A percentile compares a stretch with the other conserved stretches of the same genome.
phyloP scores from a whole-genome alignment of 495 filamentous ascomycete genomes.

The Aeminium ludgeri region DNA sequence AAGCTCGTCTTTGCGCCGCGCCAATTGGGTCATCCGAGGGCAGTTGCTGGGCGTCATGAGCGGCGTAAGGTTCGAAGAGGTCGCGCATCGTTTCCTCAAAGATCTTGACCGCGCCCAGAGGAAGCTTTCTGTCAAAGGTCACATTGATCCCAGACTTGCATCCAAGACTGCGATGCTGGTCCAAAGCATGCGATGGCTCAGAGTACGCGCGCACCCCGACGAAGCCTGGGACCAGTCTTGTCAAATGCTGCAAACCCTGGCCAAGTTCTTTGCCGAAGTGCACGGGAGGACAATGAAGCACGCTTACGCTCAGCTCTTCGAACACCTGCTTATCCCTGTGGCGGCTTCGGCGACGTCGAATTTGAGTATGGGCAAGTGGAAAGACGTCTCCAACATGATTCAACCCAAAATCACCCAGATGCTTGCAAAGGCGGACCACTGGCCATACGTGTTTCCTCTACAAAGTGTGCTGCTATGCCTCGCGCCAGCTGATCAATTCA shows the following conservation, averaged over 20 bases:
- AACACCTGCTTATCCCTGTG: conserved; percentile 73
- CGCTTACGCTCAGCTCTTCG: conserved; percentile 81
- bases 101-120: conserved; percentile 66
- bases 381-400: conserved; percentile 59
- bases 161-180: conserved; percentile 68
- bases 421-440: conserved; percentile 79
- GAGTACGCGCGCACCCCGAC: conserved; percentile 48
- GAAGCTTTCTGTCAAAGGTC: conserved; percentile 48
- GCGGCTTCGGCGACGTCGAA: conserved; percentile 59
- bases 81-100: conserved; percentile 59
- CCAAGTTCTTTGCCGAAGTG: conserved; percentile 62
- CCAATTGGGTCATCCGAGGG: conserved; percentile 88
- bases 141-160: conserved; percentile 42
- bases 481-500: conserved; percentile 67
- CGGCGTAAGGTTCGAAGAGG: conserved; percentile 68
- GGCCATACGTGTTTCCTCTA: conserved; percentile 71
- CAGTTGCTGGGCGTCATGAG: conserved; percentile 92
- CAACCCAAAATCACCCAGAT: conserved; percentile 62
- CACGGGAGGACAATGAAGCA: conserved; percentile 81
- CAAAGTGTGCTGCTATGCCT: conserved; percentile 74
- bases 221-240: conserved; percentile 74
- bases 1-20: conserved; percentile 61
- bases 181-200: conserved; percentile 77
- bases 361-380: conserved; percentile 66
- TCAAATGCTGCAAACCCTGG: conserved; percentile 66